Evolutionary conservation across 345 rosid genomes (phyloP).

Genomic region (Litchi chinensis): DNA sequence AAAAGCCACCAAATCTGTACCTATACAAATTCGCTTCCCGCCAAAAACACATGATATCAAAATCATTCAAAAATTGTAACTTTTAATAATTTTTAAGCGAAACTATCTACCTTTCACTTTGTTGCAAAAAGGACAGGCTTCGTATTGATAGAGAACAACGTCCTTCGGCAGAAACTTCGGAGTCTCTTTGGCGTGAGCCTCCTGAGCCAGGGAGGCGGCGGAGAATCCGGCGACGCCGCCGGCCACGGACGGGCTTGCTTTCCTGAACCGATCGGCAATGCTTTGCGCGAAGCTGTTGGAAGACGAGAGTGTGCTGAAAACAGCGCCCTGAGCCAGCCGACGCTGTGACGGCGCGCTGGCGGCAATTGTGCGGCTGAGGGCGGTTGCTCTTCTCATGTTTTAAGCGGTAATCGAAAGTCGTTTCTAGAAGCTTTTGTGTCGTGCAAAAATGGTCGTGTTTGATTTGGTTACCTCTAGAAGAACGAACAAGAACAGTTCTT

Average conservation of each 20-base stretch:
- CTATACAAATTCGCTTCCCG: background rate
- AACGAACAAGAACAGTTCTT: background rate
- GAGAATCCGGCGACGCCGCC: conserved; percentile 58
- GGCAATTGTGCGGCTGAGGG: conserved; percentile 40
- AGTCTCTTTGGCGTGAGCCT: conserved; percentile 67
- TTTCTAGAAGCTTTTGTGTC: background rate
- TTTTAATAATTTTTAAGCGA: no score
- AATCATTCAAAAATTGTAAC: background rate
- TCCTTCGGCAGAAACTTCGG: conserved; percentile 58
- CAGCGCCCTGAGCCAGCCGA: conserved; percentile 47
- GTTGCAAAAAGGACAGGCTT: conserved; percentile 97
- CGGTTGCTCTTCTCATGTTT: conserved; percentile 52
- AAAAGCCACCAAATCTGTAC: no score
- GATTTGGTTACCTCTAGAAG: background rate
- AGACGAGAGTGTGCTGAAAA: conserved; percentile 31
- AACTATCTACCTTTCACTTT: conserved; percentile 70
- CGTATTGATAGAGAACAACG: conserved; percentile 88
- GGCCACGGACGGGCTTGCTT: conserved; percentile 34
- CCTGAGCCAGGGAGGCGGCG: conserved; percentile 51
- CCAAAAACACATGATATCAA: background rate
- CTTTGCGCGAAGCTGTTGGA: conserved; percentile 29
- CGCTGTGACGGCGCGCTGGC: conserved; percentile 20
- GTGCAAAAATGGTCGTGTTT: background rate
- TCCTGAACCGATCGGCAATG: conserved; percentile 32
- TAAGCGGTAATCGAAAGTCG: background rate